phyloP scores from a whole-genome alignment of 2,329 filamentous ascomycete species.

The Harringtonia lauricola region DNA sequence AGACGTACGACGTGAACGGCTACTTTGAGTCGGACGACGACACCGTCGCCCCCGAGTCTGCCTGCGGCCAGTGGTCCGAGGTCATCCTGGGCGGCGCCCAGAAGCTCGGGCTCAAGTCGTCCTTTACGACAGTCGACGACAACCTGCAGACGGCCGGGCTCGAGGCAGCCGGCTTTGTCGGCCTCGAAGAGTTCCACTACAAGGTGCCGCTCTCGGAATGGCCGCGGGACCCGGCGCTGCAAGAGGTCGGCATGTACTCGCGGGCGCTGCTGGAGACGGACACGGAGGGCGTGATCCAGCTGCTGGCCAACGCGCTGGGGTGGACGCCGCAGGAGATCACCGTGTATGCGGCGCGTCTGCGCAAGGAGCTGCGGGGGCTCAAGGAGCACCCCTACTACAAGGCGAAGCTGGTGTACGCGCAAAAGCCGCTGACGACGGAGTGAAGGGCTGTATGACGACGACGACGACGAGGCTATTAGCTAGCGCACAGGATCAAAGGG shows the following conservation, averaged over 20 bases:
- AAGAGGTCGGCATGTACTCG: conserved; percentile 15
- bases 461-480: too few species aligned
- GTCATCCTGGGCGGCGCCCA: neutral
- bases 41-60: conserved; percentile 9
- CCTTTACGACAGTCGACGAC: neutral
- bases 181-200: neutral
- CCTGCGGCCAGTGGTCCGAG: conserved; percentile 13
- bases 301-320: conserved; percentile 8
- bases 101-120: neutral
- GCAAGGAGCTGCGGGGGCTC: conserved; percentile 9
- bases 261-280: conserved; percentile 5
- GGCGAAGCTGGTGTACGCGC: conserved; percentile 6
- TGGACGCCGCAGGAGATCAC: conserved; percentile 10
- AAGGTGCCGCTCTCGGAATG: conserved; percentile 20
- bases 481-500: too few species aligned
- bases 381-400: conserved; percentile 8
- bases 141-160: neutral
- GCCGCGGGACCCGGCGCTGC: conserved; percentile 20
- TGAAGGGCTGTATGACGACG: too few species aligned
- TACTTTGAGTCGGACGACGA: conserved; percentile 16
- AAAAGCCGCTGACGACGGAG: too few species aligned
- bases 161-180: neutral
- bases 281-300: conserved; percentile 8
- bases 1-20: conserved; percentile 13
- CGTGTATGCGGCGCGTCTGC: conserved; percentile 9